Percentiles rank a stretch among this genome's conserved stretches.
These are phyloP conservation scores for Psophocarpus tetragonolobus DNA, from an alignment of 306 rosid species.

Conservation along the genomic window DNA sequence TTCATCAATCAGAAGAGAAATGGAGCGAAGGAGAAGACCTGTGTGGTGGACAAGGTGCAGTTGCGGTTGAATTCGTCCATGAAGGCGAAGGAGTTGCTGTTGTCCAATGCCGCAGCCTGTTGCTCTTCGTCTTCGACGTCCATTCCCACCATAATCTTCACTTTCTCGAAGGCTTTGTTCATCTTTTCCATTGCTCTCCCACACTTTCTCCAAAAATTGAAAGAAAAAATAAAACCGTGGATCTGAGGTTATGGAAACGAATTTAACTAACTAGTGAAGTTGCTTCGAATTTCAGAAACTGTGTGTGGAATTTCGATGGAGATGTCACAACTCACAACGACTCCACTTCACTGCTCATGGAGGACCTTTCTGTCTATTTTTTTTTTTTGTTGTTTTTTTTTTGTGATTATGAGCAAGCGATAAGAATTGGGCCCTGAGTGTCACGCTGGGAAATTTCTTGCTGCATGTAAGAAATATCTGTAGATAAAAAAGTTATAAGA, in stretches of 20 bases:
- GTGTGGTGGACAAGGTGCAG: slow-evolving; percentile 82
- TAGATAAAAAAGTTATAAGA: no score
- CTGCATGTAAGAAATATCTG: no score
- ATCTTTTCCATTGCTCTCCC: slow-evolving; percentile 66
- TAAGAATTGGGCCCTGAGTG: background rate
- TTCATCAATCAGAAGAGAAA: background rate
- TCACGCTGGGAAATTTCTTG: no score
- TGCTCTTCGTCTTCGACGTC: slow-evolving; percentile 71
- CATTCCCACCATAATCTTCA: slow-evolving; percentile 85
- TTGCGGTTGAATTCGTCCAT: slow-evolving; percentile 85
- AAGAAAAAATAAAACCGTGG: background rate
- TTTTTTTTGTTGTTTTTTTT: background rate
- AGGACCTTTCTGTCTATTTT: background rate
- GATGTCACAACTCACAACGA: slow-evolving; percentile 32
- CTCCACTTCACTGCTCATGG: slow-evolving; percentile 21
- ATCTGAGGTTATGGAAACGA: slow-evolving; percentile 34
- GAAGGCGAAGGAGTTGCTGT: slow-evolving; percentile 49
- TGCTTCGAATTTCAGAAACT: slow-evolving; percentile 36
- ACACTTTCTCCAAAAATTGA: slow-evolving; percentile 39
- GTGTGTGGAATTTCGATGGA: slow-evolving; percentile 11
- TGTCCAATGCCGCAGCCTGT: slow-evolving; percentile 44
- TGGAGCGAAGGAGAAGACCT: slow-evolving; percentile 46
- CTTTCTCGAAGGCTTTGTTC: slow-evolving; percentile 75
- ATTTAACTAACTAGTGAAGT: background rate
- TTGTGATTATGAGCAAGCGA: background rate